These are phyloP conservation scores for Phytophthora idaei DNA, from an alignment of 352 stramenopile genomes.

Conservation along the genomic window DNA sequence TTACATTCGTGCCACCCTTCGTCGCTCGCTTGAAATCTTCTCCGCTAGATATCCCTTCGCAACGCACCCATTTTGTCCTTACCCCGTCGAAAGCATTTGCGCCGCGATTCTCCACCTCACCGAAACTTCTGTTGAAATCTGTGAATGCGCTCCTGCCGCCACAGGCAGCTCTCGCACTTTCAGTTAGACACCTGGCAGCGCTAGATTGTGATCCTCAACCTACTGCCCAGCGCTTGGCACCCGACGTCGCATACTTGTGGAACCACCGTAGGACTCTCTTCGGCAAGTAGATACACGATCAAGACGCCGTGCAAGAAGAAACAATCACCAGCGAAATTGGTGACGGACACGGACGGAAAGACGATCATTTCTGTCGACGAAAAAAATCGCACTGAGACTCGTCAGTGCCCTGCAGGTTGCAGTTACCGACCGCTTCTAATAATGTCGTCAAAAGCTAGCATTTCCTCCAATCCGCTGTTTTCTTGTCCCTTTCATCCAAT, in stretches of 20 bases:
- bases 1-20: neutral
- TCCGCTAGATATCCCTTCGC: neutral
- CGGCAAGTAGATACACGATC: neutral
- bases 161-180: neutral
- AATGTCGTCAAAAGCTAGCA: too few relatives aligned
- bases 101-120: neutral
- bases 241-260: conserved; percentile 3
- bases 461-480: neutral
- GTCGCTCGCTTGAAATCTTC: neutral
- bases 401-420: too few relatives aligned
- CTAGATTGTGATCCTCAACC: conserved; percentile 3
- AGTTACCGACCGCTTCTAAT: too few relatives aligned
- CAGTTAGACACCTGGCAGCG: neutral
- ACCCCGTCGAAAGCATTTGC: neutral
- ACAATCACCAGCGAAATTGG: neutral
- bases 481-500: conserved; percentile 15
- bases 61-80: too few relatives aligned
- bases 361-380: neutral
- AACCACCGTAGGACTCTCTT: neutral
- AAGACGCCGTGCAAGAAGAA: neutral
- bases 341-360: neutral
- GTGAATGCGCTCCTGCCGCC: too few relatives aligned
- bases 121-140: neutral
- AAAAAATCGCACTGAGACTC: neutral
- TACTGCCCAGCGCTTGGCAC: neutral